Percentiles rank a stretch among this genome's conserved stretches.
Conservation (phyloP, 768 basidiomycete genomes). For the Tulasnella calospora region DNA sequence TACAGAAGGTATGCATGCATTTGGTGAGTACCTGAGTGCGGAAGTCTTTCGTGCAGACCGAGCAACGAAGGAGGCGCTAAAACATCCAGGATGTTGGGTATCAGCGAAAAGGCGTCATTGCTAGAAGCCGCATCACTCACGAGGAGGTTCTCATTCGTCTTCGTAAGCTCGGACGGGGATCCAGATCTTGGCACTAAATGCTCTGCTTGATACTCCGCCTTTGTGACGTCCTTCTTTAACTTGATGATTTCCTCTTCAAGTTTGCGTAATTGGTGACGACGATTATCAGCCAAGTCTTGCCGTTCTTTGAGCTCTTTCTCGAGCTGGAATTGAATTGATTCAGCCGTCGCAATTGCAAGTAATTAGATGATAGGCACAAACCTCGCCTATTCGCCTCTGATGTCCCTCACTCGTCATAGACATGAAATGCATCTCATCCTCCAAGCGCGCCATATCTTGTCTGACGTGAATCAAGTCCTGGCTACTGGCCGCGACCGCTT, state of each 20-base stretch:
- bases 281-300: background rate
- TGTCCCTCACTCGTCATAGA: background rate
- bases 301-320: slow-evolving; percentile 6
- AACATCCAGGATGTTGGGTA: background rate
- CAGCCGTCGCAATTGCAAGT: background rate
- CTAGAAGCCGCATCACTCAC: background rate
- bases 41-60: slow-evolving; percentile 74
- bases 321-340: background rate
- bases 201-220: slow-evolving; percentile 42
- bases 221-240: slow-evolving; percentile 51
- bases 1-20: slow-evolving; percentile 81
- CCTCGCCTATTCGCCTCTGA: background rate
- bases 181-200: slow-evolving; percentile 32
- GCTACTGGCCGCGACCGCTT: slow-evolving; percentile 38
- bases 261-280: slow-evolving; percentile 22
- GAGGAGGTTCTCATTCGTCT: slow-evolving; percentile 46
- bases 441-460: background rate
- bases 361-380: background rate
- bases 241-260: slow-evolving; percentile 49
- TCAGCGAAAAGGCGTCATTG: background rate
- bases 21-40: slow-evolving; percentile 77
- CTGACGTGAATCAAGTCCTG: background rate
- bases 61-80: slow-evolving; percentile 81
- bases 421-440: background rate
- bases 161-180: slow-evolving; percentile 41